A percentile compares a stretch with the other conserved stretches of the same genome.
These are phyloP conservation scores for Apiospora malaysiana DNA, from an alignment of 2,329 filamentous ascomycete genomes.

Conservation along the genomic window DNA sequence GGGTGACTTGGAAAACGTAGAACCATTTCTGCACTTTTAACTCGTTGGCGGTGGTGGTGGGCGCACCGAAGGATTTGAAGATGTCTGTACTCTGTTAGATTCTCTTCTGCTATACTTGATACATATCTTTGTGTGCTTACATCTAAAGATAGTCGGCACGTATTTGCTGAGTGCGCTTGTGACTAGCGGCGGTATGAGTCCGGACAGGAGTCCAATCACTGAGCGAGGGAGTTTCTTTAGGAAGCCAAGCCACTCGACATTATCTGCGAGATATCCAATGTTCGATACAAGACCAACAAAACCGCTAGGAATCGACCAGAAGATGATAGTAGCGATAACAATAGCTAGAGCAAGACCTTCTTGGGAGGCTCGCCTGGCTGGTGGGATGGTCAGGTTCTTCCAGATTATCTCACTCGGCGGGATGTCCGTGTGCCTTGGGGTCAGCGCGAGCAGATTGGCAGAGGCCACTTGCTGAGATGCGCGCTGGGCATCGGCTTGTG, in stretches of 20 bases:
- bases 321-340: slow-evolving; percentile 77
- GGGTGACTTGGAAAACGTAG: slow-evolving; percentile 80
- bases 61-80: slow-evolving; percentile 73
- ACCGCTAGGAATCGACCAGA: slow-evolving; percentile 81
- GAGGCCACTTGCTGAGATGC: slow-evolving; percentile 68
- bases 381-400: slow-evolving; percentile 69
- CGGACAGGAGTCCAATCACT: slow-evolving; percentile 81
- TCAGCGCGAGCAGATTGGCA: slow-evolving; percentile 33
- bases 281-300: slow-evolving; percentile 87
- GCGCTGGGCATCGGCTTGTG: slow-evolving; percentile 81
- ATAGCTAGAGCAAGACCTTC: slow-evolving; percentile 67
- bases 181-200: slow-evolving; percentile 79
- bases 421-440: slow-evolving; percentile 31
- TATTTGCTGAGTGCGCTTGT: slow-evolving; percentile 83
- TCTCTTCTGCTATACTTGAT: neutral
- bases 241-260: slow-evolving; percentile 74
- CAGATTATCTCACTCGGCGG: slow-evolving; percentile 82
- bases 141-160: slow-evolving; percentile 77
- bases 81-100: slow-evolving; percentile 52
- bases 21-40: slow-evolving; percentile 80
- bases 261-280: slow-evolving; percentile 70
- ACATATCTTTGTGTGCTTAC: slow-evolving; percentile 48
- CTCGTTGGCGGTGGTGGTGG: slow-evolving; percentile 75
- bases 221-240: slow-evolving; percentile 70
- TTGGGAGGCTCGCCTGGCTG: slow-evolving; percentile 36